Evolutionary conservation across 768 basidiomycete genomes (phyloP), one percentile per base, ranked within the genome.

Genomic region (Coprinellus micaceus): DNA sequence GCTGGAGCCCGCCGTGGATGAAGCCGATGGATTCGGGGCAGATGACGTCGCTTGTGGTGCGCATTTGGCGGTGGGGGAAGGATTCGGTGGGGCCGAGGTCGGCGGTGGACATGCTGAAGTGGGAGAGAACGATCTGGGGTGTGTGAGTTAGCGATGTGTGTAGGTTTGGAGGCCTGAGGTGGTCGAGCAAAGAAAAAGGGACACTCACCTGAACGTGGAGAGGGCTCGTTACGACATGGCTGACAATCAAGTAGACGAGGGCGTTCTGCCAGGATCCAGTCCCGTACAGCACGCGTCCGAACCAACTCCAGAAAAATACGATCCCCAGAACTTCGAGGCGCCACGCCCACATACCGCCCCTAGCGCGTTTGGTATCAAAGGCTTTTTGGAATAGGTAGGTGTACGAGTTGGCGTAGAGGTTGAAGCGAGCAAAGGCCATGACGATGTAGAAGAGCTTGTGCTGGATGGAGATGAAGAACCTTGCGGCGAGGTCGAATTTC

Each of bases 41-140:
- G 58, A 91, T 83, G 40, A 99, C 93, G 69, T 99, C 97, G 44
- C 91, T 89, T 0, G 97, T 98, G n/a, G 97, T 99, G 47, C 97
- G 89, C 64, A 99, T 75, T 69, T 99, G 97, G 15, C 97, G 87
- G 63, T 92, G 88, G 3, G 89, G 83, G 76, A 98, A 98, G 0
- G 93, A 95, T 67, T 99, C 97, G 26, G 75, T 74, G 1, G 92
- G 91, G 12, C 95, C 95, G 19, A 98, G 77, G 67, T 98, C 96
- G 9, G 77, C 88, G 2, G 94, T 95, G 12, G 96, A 94, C 77
- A 94, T 93, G 48, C 92, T 88, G 69, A 95, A 99, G 75, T 99
- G 97, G 7, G 97, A 99, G 25, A 98, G 83, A 1, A 98, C 95
- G 63, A 99, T 98, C 88, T 89, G 62, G 17, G 11, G 43, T 45